phyloP scores from a whole-genome alignment of 1,139 yeast genomes.

The Candida smagusa region DNA sequence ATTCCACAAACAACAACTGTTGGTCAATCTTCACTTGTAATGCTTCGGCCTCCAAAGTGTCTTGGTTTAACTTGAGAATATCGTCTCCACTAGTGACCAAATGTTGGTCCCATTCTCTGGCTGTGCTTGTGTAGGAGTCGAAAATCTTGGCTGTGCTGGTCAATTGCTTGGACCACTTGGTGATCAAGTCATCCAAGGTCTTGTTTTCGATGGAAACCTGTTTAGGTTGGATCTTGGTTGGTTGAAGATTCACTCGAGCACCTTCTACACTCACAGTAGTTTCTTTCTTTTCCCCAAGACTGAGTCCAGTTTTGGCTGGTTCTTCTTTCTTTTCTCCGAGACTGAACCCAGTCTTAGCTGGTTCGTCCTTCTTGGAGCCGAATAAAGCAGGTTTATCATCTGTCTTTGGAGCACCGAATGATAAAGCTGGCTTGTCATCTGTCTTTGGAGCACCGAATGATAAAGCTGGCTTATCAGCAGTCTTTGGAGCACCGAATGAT shows the following conservation, averaged over 20 bases:
- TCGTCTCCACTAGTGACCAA: slow-evolving; percentile 84
- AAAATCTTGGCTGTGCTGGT: slow-evolving; percentile 71
- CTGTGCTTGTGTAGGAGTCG: slow-evolving; percentile 70
- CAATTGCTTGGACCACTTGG: slow-evolving; percentile 90
- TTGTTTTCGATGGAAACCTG: slow-evolving; percentile 84
- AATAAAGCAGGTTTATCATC: slow-evolving; percentile 5
- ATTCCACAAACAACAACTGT: slow-evolving; percentile 77
- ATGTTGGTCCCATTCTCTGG: slow-evolving; percentile 81
- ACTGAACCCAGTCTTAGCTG: slow-evolving; percentile 12
- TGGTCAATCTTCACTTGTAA: slow-evolving; percentile 85
- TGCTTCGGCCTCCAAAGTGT: slow-evolving; percentile 79
- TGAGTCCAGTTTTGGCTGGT: slow-evolving; percentile 10
- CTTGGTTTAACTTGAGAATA: slow-evolving; percentile 73
- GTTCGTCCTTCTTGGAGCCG: slow-evolving; percentile 10
- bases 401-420: slow-evolving; percentile 10
- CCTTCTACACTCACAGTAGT: not conserved
- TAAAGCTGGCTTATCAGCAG: no score
- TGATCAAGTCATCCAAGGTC: slow-evolving; percentile 86
- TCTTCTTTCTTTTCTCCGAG: slow-evolving; percentile 12
- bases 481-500: slow-evolving; percentile 6
- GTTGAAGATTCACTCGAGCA: slow-evolving; percentile 25
- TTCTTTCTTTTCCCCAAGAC: slow-evolving; percentile 1
- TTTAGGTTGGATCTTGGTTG: slow-evolving; percentile 55
- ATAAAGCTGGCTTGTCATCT: slow-evolving; percentile 1
- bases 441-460: no score